phyloP scores from a whole-genome alignment of 768 basidiomycete species.

The Gloeopeniophorella convolvens region DNA sequence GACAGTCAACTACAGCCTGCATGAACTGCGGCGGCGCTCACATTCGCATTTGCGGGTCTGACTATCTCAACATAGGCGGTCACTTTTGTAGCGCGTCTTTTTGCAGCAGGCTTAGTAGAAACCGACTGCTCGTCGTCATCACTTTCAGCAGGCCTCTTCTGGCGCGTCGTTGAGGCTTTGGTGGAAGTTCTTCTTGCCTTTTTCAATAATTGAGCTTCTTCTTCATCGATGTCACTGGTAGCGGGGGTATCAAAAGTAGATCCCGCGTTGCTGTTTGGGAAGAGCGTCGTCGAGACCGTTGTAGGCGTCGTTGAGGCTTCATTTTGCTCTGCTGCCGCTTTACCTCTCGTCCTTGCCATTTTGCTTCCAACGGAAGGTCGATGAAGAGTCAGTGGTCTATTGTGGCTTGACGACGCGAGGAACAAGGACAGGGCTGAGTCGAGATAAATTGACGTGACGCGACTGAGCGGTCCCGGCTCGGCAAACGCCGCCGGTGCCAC shows the following conservation, averaged over 20 bases:
- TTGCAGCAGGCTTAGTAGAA: slow-evolving; percentile 18
- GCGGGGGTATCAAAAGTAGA: slow-evolving; percentile 11
- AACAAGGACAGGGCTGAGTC: too few species aligned
- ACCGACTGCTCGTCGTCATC: slow-evolving; percentile 35
- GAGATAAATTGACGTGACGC: too few species aligned
- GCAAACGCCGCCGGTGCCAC: too few species aligned
- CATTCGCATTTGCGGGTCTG: slow-evolving; percentile 13
- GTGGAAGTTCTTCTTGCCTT: slow-evolving; percentile 20
- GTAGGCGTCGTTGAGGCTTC: slow-evolving; percentile 12
- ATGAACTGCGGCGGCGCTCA: slow-evolving; percentile 10
- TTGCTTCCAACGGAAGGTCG: neutral
- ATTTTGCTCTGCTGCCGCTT: neutral
- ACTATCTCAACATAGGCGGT: slow-evolving; percentile 24
- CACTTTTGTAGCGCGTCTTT: slow-evolving; percentile 19
- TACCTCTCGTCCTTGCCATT: slow-evolving; percentile 4
- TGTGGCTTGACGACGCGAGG: too few species aligned
- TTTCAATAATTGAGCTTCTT: slow-evolving; percentile 23
- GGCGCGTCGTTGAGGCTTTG: slow-evolving; percentile 5
- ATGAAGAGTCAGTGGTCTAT: too few species aligned
- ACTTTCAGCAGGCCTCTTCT: slow-evolving; percentile 24
- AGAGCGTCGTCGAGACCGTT: slow-evolving; percentile 9
- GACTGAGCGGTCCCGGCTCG: too few species aligned
- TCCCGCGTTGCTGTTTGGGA: slow-evolving; percentile 15
- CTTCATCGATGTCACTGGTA: slow-evolving; percentile 16
- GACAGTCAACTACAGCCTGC: slow-evolving; percentile 1